Percentiles rank a stretch among this genome's conserved stretches.
Conservation (phyloP, 1,284 basidiomycete genomes). For the Trichosporon faecale region DNA sequence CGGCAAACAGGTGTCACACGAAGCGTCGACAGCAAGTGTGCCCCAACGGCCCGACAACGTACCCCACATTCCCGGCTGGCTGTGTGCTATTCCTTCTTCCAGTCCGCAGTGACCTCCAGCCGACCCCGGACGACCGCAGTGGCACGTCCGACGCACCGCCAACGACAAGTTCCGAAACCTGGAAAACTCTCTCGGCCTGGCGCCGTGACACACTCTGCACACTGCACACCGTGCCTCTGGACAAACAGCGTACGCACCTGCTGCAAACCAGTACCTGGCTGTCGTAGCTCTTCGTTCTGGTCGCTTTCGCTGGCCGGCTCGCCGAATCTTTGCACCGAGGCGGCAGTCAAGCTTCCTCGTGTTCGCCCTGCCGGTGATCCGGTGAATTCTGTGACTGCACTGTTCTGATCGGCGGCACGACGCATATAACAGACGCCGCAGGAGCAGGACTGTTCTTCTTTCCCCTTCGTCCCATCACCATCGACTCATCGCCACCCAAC, state of each 20-base stretch:
- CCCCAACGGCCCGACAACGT: neutral
- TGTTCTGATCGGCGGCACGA: neutral
- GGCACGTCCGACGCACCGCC: conserved; percentile 3
- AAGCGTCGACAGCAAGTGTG: neutral
- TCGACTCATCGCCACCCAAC: neutral
- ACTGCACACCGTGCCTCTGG: neutral
- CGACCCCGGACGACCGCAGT: neutral
- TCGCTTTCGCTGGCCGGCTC: neutral
- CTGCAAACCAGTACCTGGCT: neutral
- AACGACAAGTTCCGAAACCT: neutral
- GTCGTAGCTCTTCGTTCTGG: neutral
- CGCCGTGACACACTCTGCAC: neutral
- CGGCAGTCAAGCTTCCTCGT: neutral
- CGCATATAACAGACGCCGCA: neutral
- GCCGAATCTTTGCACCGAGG: neutral
- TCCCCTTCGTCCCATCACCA: neutral
- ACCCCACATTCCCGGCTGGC: neutral
- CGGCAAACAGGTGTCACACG: neutral
- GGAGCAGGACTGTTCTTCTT: neutral
- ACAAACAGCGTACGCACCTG: conserved; percentile 2
- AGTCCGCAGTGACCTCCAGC: neutral
- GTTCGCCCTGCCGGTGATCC: neutral
- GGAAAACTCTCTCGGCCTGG: neutral
- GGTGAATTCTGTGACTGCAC: neutral
- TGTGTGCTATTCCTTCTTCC: neutral